Conservation (phyloP, 2,329 filamentous ascomycete genomes). For the Teratosphaeria gauchensis region DNA sequence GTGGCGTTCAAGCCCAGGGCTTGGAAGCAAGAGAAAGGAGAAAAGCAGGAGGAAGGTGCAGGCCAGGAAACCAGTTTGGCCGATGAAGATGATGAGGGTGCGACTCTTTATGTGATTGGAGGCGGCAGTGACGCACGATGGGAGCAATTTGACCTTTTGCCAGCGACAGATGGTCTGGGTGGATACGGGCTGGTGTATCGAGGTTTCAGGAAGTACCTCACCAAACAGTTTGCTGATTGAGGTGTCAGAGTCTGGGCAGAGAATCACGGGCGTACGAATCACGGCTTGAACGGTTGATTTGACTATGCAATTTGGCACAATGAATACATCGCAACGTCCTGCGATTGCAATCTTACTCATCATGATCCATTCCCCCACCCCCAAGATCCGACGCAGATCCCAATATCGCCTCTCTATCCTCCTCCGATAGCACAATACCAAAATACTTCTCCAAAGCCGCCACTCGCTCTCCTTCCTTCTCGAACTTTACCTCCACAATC, state of each 20-base stretch:
- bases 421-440: conserved; percentile 31
- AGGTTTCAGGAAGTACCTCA: conserved; percentile 26
- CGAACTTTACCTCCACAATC: conserved; percentile 30
- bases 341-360: neutral
- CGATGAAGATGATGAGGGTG: conserved; percentile 16
- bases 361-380: neutral
- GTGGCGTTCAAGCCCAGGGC: conserved; percentile 58
- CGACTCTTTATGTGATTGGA: conserved; percentile 22
- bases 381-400: conserved; percentile 11
- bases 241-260: neutral
- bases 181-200: conserved; percentile 19
- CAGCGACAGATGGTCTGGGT: conserved; percentile 6
- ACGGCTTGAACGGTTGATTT: too few species aligned
- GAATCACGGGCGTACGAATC: too few species aligned
- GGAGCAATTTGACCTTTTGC: conserved; percentile 25
- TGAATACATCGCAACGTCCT: too few species aligned
- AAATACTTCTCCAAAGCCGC: conserved; percentile 37
- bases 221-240: conserved; percentile 26
- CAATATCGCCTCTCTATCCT: conserved; percentile 31
- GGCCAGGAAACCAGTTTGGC: conserved; percentile 5
- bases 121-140: conserved; percentile 26
- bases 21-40: neutral
- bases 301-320: too few species aligned
- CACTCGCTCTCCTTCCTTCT: conserved; percentile 33
- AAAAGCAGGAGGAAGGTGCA: conserved; percentile 5